A percentile compares a stretch with the other conserved stretches of the same genome.
Conservation (phyloP, 345 rosid genomes). For the Ceriops tagal region DNA sequence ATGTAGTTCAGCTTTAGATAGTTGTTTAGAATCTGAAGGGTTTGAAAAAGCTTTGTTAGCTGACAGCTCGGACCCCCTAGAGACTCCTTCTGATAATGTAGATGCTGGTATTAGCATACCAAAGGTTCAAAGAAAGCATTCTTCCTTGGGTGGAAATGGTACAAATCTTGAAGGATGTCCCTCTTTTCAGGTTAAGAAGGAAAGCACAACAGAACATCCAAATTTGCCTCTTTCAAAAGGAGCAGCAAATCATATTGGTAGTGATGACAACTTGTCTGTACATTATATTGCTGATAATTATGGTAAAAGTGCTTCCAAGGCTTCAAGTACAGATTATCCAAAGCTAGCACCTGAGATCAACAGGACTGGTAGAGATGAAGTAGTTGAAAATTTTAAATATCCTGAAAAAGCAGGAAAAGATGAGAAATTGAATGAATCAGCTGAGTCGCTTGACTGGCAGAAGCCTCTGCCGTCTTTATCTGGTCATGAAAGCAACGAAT, state of each 20-base stretch:
- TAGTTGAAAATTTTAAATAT: conserved; percentile 28
- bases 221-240: conserved; percentile 8
- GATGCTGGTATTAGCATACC: conserved; percentile 22
- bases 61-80: conserved; percentile 31
- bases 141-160: conserved; percentile 8
- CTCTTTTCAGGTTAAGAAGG: neutral
- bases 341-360: conserved; percentile 35
- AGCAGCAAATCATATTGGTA: conserved; percentile 4
- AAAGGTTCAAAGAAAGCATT: conserved; percentile 23
- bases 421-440: conserved; percentile 36
- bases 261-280: neutral
- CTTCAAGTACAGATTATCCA: conserved; percentile 23
- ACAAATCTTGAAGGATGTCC: conserved; percentile 9
- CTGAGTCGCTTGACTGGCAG: conserved; percentile 31
- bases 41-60: conserved; percentile 33
- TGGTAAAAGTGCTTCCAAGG: conserved; percentile 15
- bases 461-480: conserved; percentile 44
- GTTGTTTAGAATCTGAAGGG: conserved; percentile 42
- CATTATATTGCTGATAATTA: neutral
- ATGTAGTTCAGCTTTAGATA: conserved; percentile 37
- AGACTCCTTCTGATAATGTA: conserved; percentile 28
- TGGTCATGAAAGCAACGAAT: conserved; percentile 66
- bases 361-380: conserved; percentile 26
- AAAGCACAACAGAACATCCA: neutral
- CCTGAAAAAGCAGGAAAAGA: conserved; percentile 35